Evolutionary conservation across 208 protist genomes (phyloP), one percentile per base, ranked within the genome.

Genomic region (Naegleria fowleri): DNA sequence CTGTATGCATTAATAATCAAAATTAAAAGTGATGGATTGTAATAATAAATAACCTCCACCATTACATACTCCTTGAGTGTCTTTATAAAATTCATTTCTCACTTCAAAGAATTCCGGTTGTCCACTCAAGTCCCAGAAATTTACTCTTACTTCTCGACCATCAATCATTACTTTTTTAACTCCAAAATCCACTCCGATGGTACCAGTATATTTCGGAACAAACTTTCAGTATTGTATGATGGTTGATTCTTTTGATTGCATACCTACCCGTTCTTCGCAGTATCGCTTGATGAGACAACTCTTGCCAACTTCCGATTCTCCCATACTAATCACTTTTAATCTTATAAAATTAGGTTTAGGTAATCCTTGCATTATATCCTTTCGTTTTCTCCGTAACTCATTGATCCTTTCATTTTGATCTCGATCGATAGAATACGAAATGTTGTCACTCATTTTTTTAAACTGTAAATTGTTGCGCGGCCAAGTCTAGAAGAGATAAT

Each of bases 171-270:
- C 92, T 52, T 94, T 92, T 91, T 98, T 98, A 11, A 99, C 97
- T 58, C 98, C 98, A 88, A 97, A 99, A 94, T 99, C 98, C 87
- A 99, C 96, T 92, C 98, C 98, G 88, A 99, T 99, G 67, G 98
- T 99, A 29, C 96, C 94, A 67, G 99, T 97, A 94, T 99, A 99
- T 92, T 98, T 97, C 33, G 93, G 75, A 7, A 99, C 95, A 91
- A 99, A 99, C 91, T 97, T 94, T 43, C 11, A 41, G 22, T n/a
- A 43, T 15, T 79, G 5, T 15, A 58, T 58, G 9, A 58, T n/a
- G 55, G 29, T 38, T 39, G 13, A 41, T 0, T 36, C 41, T 25
- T 1, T 16, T 58, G 5, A 29, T 83, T 5, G 52, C 7, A 67
- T 25, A 15, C 48, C 0, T 75, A 94, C 92, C 93, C 91, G 51